These are phyloP conservation scores for Talaromyces funiculosus DNA, from an alignment of 2,329 filamentous ascomycete species.

Conservation along the genomic window DNA sequence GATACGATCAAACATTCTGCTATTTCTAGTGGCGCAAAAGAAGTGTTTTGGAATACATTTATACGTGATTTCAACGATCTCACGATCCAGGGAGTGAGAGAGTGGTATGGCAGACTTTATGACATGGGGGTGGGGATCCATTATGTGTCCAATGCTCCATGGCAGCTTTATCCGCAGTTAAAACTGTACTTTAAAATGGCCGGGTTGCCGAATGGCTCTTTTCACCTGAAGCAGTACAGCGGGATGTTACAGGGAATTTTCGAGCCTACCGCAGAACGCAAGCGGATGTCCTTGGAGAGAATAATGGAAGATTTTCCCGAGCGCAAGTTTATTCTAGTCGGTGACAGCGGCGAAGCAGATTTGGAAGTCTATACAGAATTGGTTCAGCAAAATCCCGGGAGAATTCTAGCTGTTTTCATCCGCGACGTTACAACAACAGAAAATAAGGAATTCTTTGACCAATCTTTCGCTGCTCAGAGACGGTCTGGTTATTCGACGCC, in stretches of 20 bases:
- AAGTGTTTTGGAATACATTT: conserved; percentile 96
- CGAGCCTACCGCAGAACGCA: conserved; percentile 91
- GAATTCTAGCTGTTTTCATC: conserved; percentile 84
- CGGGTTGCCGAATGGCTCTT: conserved; percentile 77
- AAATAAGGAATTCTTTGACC: conserved; percentile 70
- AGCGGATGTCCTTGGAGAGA: conserved; percentile 79
- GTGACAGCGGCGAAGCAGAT: conserved; percentile 94
- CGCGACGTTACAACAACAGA: conserved; percentile 85
- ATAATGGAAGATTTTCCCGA: conserved; percentile 86
- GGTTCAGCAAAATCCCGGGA: conserved; percentile 74
- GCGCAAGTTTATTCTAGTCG: conserved; percentile 82
- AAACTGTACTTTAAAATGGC: conserved; percentile 77
- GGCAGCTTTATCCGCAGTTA: conserved; percentile 91
- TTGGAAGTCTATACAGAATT: conserved; percentile 95
- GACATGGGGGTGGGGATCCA: conserved; percentile 81
- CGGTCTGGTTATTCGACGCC: background rate
- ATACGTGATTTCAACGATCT: conserved; percentile 77
- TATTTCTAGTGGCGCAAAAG: conserved; percentile 76
- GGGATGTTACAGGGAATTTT: conserved; percentile 98
- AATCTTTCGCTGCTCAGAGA: conserved; percentile 40
- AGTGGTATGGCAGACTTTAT: conserved; percentile 79
- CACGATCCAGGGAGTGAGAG: conserved; percentile 76
- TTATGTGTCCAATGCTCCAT: conserved; percentile 98
- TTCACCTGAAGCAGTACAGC: conserved; percentile 92
- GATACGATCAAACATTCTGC: conserved; percentile 96